These are phyloP conservation scores for Hemisphaericaspora xylanilytica DNA, from an alignment of 1,139 yeast genomes.

Conservation along the genomic window DNA sequence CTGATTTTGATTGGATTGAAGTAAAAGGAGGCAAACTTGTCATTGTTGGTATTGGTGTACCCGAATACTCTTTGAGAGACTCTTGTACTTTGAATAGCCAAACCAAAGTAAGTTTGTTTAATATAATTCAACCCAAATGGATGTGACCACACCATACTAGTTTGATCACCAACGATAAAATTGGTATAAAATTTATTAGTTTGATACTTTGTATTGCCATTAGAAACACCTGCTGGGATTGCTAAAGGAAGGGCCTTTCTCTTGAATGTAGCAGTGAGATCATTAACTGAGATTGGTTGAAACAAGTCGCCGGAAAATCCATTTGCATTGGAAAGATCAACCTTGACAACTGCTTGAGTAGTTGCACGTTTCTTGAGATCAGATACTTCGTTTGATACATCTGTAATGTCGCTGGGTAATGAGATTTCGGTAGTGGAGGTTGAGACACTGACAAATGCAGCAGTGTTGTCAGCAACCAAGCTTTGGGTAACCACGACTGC, in stretches of 20 bases:
- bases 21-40: constrained; percentile 46
- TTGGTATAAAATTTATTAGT: constrained; percentile 87
- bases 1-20: constrained; percentile 54
- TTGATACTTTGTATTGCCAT: constrained; percentile 50
- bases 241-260: constrained; percentile 48
- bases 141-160: constrained; percentile 67
- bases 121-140: constrained; percentile 76
- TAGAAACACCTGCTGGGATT: constrained; percentile 46
- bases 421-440: constrained; percentile 3
- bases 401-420: constrained; percentile 1
- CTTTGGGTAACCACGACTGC: constrained; percentile 6
- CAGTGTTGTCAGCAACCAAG: constrained; percentile 1
- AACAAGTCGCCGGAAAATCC: constrained; percentile 38
- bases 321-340: constrained; percentile 5
- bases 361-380: constrained; percentile 4
- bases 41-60: constrained; percentile 37
- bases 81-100: constrained; percentile 66
- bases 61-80: constrained; percentile 63
- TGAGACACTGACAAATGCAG: constrained; percentile 4
- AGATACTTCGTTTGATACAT: not conserved
- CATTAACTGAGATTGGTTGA: constrained; percentile 42
- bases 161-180: constrained; percentile 63
- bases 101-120: constrained; percentile 45
- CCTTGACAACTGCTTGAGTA: constrained; percentile 2
- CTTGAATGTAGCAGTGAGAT: constrained; percentile 50